Conservation (phyloP, 768 basidiomycete species). For the Calocybe cyanea region DNA sequence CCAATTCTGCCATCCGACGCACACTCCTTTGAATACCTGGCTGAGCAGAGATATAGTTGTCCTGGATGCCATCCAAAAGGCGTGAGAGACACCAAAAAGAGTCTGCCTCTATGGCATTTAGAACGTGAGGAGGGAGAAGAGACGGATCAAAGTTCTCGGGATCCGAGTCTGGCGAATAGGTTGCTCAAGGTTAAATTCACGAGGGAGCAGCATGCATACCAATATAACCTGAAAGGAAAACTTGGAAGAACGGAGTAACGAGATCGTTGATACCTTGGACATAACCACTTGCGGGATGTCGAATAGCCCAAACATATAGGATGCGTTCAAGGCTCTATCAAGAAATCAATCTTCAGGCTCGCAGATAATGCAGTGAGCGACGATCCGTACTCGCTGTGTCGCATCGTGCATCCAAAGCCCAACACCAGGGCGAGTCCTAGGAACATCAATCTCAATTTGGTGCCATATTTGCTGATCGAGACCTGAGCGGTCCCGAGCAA, state of each 20-base stretch:
- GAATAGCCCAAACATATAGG: slow-evolving; percentile 97
- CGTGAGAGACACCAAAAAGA: slow-evolving; percentile 98
- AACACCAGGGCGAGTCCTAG: slow-evolving; percentile 89
- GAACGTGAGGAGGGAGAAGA: slow-evolving; percentile 60
- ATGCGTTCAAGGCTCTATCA: slow-evolving; percentile 87
- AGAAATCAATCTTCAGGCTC: slow-evolving; percentile 13
- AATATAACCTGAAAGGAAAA: slow-evolving; percentile 93
- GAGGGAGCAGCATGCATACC: slow-evolving; percentile 44
- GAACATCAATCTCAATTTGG: slow-evolving; percentile 98
- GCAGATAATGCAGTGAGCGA: neutral
- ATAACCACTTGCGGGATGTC: slow-evolving; percentile 97
- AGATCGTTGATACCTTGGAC: slow-evolving; percentile 99
- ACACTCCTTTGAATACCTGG: slow-evolving; percentile 96
- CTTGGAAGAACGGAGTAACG: slow-evolving; percentile 96
- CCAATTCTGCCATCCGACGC: slow-evolving; percentile 89
- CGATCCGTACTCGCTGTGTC: slow-evolving; percentile 77
- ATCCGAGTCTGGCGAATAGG: slow-evolving; percentile 63
- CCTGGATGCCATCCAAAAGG: slow-evolving; percentile 94
- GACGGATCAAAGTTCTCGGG: slow-evolving; percentile 86
- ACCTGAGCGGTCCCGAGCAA: slow-evolving; percentile 78
- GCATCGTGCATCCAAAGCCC: slow-evolving; percentile 85
- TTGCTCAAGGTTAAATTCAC: slow-evolving; percentile 6
- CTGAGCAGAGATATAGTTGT: slow-evolving; percentile 96
- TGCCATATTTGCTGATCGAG: slow-evolving; percentile 99
- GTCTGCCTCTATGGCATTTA: slow-evolving; percentile 92